These are phyloP conservation scores for Trypanosoma theileri DNA, from an alignment of 208 protist species.

Conservation along the genomic window DNA sequence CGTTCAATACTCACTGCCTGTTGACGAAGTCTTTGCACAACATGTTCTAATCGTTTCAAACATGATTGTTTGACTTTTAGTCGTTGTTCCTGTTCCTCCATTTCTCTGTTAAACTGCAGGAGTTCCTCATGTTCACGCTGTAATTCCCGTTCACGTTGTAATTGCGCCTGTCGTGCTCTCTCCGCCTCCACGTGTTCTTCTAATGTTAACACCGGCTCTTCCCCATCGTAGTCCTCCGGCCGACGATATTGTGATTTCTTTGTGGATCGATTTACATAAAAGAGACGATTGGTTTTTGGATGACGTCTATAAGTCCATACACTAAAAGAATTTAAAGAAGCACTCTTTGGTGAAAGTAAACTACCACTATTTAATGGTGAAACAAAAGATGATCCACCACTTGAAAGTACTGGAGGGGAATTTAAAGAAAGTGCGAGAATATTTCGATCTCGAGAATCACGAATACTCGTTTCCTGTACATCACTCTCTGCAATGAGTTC, in stretches of 20 bases:
- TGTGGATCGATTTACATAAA: slow-evolving; percentile 45
- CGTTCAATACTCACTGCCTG: slow-evolving; percentile 11
- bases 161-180: neutral
- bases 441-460: neutral
- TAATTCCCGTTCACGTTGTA: slow-evolving; percentile 11
- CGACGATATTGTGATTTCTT: slow-evolving; percentile 50
- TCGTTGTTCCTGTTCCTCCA: slow-evolving; percentile 33
- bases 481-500: slow-evolving; percentile 36
- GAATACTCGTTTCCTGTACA: slow-evolving; percentile 17
- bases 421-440: neutral
- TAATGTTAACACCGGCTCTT: slow-evolving; percentile 21
- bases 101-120: slow-evolving; percentile 3
- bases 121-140: slow-evolving; percentile 17
- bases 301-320: slow-evolving; percentile 52
- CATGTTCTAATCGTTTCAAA: slow-evolving; percentile 14
- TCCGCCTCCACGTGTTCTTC: slow-evolving; percentile 20
- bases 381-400: neutral
- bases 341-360: neutral
- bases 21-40: slow-evolving; percentile 17
- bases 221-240: slow-evolving; percentile 56
- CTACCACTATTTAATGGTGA: neutral
- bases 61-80: slow-evolving; percentile 21
- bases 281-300: slow-evolving; percentile 41
- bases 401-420: neutral
- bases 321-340: neutral